Base-by-base conservation (phyloP, 139 green algal genomes). In the Ulvella scutata region DNA sequence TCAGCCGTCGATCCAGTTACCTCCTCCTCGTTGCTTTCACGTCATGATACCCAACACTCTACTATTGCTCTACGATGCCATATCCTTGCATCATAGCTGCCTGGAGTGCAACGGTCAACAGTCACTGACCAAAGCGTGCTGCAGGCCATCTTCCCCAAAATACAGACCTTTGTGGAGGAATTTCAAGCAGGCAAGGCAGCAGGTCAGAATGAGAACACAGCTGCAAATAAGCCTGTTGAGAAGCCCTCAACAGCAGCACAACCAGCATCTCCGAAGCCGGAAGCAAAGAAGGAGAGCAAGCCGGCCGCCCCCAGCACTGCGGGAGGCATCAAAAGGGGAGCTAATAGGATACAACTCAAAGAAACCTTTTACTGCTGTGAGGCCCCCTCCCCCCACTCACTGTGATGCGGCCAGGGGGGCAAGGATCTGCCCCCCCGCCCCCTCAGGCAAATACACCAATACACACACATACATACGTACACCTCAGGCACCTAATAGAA, bases 281-380 rank as follows among this genome's bases (percentile, higher is more conserved):
- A 72, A 4, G 37, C n/a, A n/a, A n/a, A n/a, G n/a, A n/a, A n/a
- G n/a, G n/a, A n/a, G n/a, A n/a, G n/a, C n/a, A n/a, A n/a, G n/a
- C n/a, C 75, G 26, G 60, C 61, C 51, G 62, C 43, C 75, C 60
- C 38, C 72, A 82, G 73, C 76, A 36, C 31, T 80, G 6, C 23
- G 13, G 38, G 35, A 28, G 31, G 31, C 21, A 26, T 75, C 13
- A 35, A 37, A 31, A 72, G 80, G 31, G 74, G 61, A 72, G 60
- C 43, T 39, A 35, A 73, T 39, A 43, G 37, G 4, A 76, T 95
- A 9, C 51, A 84, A 23, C 43, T 96, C 3, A 82, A 73, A 2
- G 86, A 93, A 72, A 75, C 62, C 20, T 97, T 90, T 74, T 89
- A 93, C 80, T 84, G 83, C 1, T 79, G 82, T 4, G 67, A 84